phyloP scores from a whole-genome alignment of 352 stramenopile genomes.

The Achlya hypogyna region DNA sequence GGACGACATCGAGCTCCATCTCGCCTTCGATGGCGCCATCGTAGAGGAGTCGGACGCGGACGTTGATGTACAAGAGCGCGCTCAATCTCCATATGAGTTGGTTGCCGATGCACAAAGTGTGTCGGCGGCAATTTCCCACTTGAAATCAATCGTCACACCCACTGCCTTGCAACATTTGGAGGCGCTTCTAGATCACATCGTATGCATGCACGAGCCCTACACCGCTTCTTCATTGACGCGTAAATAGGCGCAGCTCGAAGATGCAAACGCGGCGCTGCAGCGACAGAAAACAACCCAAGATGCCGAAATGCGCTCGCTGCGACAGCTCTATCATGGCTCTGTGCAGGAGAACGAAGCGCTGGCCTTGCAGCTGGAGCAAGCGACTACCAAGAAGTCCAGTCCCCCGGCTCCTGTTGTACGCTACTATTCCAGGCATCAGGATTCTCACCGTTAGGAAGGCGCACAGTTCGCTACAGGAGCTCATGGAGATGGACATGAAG shows the following conservation, averaged over 20 bases:
- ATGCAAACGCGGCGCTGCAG: not conserved
- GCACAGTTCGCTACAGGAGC: constrained; percentile 7
- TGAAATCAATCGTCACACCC: no score
- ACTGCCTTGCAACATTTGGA: no score
- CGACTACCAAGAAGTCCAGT: not conserved
- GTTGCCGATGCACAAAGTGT: no score
- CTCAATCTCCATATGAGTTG: no score
- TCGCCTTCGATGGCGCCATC: constrained; percentile 12
- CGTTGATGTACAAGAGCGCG: not conserved
- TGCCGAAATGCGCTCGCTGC: not conserved
- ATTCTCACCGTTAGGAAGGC: not conserved
- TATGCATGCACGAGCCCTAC: no score
- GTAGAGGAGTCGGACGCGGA: not conserved
- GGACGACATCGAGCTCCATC: constrained; percentile 9
- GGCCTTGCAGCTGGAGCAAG: not conserved
- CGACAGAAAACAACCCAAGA: not conserved
- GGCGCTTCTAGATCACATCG: no score
- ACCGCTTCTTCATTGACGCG: not conserved
- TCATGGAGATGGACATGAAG: constrained; percentile 19
- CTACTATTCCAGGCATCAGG: not conserved
- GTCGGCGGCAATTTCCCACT: no score
- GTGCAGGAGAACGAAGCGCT: constrained; percentile 12
- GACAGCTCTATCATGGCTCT: not conserved
- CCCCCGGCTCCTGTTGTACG: no score
- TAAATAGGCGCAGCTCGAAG: not conserved